phyloP scores from a whole-genome alignment of 768 basidiomycete species.

The Rhodotorula babjevae region DNA sequence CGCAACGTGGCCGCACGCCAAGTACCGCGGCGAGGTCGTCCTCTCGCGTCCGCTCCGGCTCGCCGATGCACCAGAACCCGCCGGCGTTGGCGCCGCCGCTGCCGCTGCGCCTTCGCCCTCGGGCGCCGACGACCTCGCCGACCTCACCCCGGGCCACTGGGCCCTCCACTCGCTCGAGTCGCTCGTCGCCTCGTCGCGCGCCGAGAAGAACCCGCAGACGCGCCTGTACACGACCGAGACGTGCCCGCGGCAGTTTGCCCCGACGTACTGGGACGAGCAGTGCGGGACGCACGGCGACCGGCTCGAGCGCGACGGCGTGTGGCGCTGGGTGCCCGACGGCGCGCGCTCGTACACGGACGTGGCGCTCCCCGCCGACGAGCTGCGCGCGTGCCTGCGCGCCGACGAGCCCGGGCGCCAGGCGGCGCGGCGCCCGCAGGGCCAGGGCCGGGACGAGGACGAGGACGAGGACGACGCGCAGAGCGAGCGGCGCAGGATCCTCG shows the following conservation, averaged over 20 bases:
- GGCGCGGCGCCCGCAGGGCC: no score
- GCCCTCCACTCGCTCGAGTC: background rate
- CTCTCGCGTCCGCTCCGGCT: background rate
- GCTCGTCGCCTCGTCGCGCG: background rate
- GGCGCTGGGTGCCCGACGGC: constrained; percentile 1
- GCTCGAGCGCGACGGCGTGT: background rate
- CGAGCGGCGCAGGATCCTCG: background rate
- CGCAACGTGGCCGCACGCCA: background rate
- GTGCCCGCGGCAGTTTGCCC: background rate
- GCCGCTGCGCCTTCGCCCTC: no score
- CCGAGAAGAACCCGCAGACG: background rate
- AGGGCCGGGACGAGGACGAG: no score
- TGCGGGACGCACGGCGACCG: no score
- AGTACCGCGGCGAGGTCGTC: background rate
- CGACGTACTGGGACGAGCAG: background rate
- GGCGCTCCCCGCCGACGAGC: background rate
- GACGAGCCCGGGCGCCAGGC: no score
- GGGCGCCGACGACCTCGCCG: no score
- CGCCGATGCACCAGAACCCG: background rate
- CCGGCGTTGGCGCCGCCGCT: no score
- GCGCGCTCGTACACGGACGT: background rate
- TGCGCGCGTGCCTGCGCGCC: background rate
- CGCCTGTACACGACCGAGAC: constrained; percentile 2
- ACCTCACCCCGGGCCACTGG: no score
- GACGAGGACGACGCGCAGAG: background rate